These are phyloP conservation scores for Gastrodia elata DNA, from an alignment of 106 monocot species.

Conservation along the genomic window DNA sequence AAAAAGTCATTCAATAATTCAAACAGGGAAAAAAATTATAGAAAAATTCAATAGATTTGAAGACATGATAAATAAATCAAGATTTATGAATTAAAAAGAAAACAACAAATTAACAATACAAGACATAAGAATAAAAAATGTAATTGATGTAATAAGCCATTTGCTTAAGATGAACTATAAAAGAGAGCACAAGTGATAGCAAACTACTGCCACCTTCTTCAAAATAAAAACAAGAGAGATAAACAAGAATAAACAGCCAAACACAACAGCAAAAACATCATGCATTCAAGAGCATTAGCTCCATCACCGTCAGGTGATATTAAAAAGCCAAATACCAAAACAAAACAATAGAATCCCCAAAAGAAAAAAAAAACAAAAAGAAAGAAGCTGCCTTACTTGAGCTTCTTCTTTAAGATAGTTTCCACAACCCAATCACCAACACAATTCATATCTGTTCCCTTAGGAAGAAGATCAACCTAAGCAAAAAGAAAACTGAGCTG, in stretches of 20 bases:
- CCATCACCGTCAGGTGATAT: background rate
- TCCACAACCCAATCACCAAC: constrained; percentile 98
- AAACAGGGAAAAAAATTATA: background rate
- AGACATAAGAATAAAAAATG: background rate
- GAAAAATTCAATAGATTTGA: background rate
- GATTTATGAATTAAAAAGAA: background rate
- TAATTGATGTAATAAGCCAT: background rate
- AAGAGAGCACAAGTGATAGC: background rate
- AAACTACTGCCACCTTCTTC: background rate
- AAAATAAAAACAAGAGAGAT: background rate
- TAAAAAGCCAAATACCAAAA: background rate
- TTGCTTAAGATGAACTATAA: background rate
- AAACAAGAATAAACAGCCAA: background rate
- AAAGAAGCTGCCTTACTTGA: constrained; percentile 52
- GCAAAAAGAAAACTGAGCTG: background rate
- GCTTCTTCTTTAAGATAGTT: constrained; percentile 75
- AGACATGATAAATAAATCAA: constrained; percentile 3
- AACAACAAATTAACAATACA: background rate
- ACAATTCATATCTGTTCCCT: constrained; percentile 88
- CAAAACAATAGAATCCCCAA: background rate
- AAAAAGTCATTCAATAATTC: background rate
- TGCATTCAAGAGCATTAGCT: background rate
- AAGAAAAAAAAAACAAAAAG: background rate
- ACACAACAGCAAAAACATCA: background rate
- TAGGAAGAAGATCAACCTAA: constrained; percentile 95